phyloP scores from a whole-genome alignment of 306 rosid genomes.

The Prinsepia uniflora region DNA sequence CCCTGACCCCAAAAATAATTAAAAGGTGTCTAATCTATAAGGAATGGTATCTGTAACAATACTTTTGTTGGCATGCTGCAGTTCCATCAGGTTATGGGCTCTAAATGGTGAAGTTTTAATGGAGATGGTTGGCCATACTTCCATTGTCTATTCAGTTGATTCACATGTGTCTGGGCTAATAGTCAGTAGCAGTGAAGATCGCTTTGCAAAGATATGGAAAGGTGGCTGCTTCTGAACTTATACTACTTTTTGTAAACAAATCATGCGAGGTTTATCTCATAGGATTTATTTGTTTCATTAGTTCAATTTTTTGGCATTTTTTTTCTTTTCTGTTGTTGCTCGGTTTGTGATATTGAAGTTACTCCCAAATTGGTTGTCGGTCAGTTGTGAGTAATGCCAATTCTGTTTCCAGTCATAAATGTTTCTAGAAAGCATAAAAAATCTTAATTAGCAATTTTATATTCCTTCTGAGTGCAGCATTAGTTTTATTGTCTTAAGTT shows the following conservation, averaged over 20 bases:
- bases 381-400: background rate
- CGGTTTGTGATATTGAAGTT: background rate
- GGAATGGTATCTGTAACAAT: constrained; percentile 2
- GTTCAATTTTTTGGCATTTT: background rate
- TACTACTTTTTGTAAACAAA: constrained; percentile 10
- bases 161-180: constrained; percentile 80
- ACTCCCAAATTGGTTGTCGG: background rate
- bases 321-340: background rate
- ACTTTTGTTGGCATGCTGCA: constrained; percentile 36
- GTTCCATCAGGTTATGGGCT: constrained; percentile 86
- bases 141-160: constrained; percentile 91
- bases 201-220: constrained; percentile 92
- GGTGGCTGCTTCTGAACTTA: constrained; percentile 41
- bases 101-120: constrained; percentile 66
- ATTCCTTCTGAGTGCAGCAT: background rate
- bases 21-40: background rate
- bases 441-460: background rate
- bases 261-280: background rate
- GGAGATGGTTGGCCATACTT: constrained; percentile 96
- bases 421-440: background rate
- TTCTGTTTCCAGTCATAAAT: background rate
- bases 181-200: constrained; percentile 88
- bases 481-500: background rate
- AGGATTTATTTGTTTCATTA: background rate
- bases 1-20: background rate